A percentile compares a stretch with the other conserved stretches of the same genome.
Evolutionary conservation across 129 eudicot genomes (phyloP).

Genomic region (Calendula officinalis): DNA sequence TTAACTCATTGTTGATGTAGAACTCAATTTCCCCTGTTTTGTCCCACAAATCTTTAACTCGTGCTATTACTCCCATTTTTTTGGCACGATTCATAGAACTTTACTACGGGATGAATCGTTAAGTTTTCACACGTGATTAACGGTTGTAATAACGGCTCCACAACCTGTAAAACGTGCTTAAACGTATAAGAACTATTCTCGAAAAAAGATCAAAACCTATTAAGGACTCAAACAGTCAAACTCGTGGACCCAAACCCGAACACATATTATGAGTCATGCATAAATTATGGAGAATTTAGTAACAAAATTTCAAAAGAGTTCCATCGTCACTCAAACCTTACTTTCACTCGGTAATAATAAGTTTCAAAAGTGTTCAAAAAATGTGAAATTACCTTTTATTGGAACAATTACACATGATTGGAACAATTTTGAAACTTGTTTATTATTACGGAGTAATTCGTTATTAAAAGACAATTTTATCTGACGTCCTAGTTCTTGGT

Average conservation of each 20-base stretch:
- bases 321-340: no score
- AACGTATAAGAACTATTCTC: background rate
- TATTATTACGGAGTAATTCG: no score
- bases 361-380: no score
- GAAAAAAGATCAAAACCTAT: background rate
- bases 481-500: background rate
- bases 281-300: no score
- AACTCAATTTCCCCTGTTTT: constrained; percentile 38
- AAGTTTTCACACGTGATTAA: constrained; percentile 46
- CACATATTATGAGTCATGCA: no score
- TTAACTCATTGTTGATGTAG: constrained; percentile 24
- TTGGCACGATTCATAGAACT: constrained; percentile 55
- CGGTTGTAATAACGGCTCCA: constrained; percentile 47
- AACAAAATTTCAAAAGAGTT: no score
- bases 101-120: constrained; percentile 39
- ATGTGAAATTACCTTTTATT: no score
- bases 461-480: background rate
- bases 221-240: background rate
- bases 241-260: background rate
- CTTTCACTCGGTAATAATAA: no score
- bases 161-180: constrained; percentile 30
- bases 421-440: no score
- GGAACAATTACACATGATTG: no score
- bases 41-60: constrained; percentile 37
- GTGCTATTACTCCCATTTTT: constrained; percentile 33